Percentiles rank a stretch among this genome's conserved stretches.
Evolutionary conservation across 1,139 yeast species (phyloP).

Genomic region (Yamadazyma songkhlaensis): DNA sequence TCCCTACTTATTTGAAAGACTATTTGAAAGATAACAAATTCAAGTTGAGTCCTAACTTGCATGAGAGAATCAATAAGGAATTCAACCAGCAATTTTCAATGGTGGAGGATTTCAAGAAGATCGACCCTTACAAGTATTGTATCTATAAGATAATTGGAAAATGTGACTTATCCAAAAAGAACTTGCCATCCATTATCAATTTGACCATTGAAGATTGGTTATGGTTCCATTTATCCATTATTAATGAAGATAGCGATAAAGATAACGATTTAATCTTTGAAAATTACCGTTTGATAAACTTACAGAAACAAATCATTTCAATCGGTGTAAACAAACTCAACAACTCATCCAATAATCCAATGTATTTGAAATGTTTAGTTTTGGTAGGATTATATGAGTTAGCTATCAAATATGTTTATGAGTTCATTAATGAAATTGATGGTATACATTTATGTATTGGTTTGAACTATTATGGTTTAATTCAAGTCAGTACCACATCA

Average conservation of each 20-base stretch:
- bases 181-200: conserved; percentile 69
- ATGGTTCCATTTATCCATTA: conserved; percentile 85
- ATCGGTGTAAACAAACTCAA: conserved; percentile 77
- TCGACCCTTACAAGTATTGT: conserved; percentile 89
- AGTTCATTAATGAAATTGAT: conserved; percentile 70
- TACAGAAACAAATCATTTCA: conserved; percentile 68
- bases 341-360: conserved; percentile 60
- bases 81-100: conserved; percentile 83
- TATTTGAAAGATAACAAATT: conserved; percentile 59
- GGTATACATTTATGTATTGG: conserved; percentile 90
- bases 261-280: conserved; percentile 57
- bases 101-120: conserved; percentile 49
- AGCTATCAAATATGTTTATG: conserved; percentile 69
- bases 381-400: conserved; percentile 79
- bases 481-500: conserved; percentile 46
- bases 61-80: conserved; percentile 71
- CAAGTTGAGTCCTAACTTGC: conserved; percentile 60
- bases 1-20: conserved; percentile 75
- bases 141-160: conserved; percentile 90
- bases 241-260: conserved; percentile 39
- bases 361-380: conserved; percentile 73
- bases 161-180: conserved; percentile 76
- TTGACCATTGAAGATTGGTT: conserved; percentile 93
- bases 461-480: conserved; percentile 69
- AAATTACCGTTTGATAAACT: conserved; percentile 66